Base-by-base conservation (phyloP, 768 basidiomycete genomes). In the Russula abietina region DNA sequence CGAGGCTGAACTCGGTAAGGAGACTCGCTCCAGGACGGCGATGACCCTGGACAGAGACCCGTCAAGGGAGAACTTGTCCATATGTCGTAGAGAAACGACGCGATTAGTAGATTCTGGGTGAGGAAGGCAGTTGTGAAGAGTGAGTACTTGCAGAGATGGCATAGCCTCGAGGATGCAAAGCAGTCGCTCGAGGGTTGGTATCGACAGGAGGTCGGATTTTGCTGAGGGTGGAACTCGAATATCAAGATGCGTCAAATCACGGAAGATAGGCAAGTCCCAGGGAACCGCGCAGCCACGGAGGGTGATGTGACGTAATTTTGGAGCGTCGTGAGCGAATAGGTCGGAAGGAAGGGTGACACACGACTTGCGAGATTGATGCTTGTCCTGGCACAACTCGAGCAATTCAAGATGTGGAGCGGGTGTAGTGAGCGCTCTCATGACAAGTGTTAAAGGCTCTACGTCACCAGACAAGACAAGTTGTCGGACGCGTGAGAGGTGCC, bases 1-100 rank as follows among this genome's bases (percentile, higher is more conserved):
- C 16, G 57, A 49, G 38, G 57, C 49, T 4, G 48, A 50, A 24
- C 57, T 49, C 17, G 57, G 57, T 51, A 50, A 28, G 30, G 57
- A 26, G 17, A 59, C 17, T 0, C 24, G 49, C 49, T 41, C 4
- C 48, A 59, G 17, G 50, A 59, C 4, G 50, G 38, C 28, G 28
- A 59, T 28, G 17, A 59, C n/a, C n/a, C n/a, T n/a, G n/a, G n/a
- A n/a, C n/a, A n/a, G n/a, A n/a, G n/a, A n/a, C n/a, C n/a, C n/a
- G n/a, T n/a, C n/a, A n/a, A n/a, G n/a, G n/a, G n/a, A n/a, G n/a
- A n/a, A n/a, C n/a, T n/a, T n/a, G n/a, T n/a, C n/a, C n/a, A n/a
- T n/a, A n/a, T n/a, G n/a, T n/a, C n/a, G n/a, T n/a, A n/a, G n/a
- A n/a, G n/a, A n/a, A n/a, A n/a, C n/a, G n/a, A n/a, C n/a, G n/a